Percentiles rank a stretch among this genome's conserved stretches.
These are phyloP conservation scores for Microbotryum lychnidis-dioicae DNA, from an alignment of 1,284 basidiomycete species.

Conservation along the genomic window DNA sequence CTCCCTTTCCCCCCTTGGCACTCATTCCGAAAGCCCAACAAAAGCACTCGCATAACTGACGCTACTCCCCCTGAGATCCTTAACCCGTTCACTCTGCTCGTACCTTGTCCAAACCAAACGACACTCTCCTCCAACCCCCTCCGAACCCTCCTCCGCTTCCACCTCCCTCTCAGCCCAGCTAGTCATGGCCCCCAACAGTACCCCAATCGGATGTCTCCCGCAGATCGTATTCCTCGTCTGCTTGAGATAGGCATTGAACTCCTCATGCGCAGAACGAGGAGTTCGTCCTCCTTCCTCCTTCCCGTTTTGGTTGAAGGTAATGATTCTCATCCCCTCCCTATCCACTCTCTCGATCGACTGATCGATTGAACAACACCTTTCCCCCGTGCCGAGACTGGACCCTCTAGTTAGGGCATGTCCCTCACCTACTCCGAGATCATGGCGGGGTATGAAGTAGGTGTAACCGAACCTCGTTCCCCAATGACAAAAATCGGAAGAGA, in stretches of 20 bases:
- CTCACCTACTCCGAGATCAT: neutral
- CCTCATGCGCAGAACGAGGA: conserved; percentile 47
- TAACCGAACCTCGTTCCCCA: conserved; percentile 53
- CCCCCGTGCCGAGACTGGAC: neutral
- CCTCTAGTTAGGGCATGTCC: neutral
- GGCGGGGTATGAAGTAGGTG: conserved; percentile 12
- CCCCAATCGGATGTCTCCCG: conserved; percentile 88
- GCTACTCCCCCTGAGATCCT: conserved; percentile 64
- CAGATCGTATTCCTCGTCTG: conserved; percentile 94
- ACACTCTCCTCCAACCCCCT: conserved; percentile 36
- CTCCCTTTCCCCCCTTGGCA: no score
- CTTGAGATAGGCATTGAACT: conserved; percentile 66
- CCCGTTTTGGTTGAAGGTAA: conserved; percentile 47
- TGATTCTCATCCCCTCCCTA: conserved; percentile 64
- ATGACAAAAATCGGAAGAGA: conserved; percentile 97
- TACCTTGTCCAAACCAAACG: conserved; percentile 73
- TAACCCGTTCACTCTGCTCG: conserved; percentile 78
- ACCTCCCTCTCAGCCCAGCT: conserved; percentile 49
- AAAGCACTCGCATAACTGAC: conserved; percentile 93
- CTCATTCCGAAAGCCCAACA: conserved; percentile 38
- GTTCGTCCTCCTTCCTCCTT: conserved; percentile 43
- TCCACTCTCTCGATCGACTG: conserved; percentile 66
- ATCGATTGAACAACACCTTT: conserved; percentile 33
- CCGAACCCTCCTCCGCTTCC: conserved; percentile 33
- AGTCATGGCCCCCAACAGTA: conserved; percentile 69